Base-by-base conservation (phyloP, 2,329 filamentous ascomycete species). In the Arthrinium phaeospermum region DNA sequence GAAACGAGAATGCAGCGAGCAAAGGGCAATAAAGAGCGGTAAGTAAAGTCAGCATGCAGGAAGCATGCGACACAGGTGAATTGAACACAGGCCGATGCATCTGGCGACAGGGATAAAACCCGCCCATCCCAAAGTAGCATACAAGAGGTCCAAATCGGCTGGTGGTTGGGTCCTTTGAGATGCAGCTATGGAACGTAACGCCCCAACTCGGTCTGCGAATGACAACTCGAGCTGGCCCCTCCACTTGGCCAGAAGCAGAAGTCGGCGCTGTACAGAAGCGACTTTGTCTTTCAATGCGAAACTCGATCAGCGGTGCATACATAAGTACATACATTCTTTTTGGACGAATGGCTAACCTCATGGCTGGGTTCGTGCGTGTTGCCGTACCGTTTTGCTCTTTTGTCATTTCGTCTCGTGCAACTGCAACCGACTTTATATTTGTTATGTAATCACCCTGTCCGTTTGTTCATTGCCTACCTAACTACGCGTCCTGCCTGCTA, bases 171-270 rank as follows among this genome's bases (percentile, higher is more conserved):
- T 37, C 34, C 22, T n/a, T 64, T 22, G 57, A 41, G 57, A 64
- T 64, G 30, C 57, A 64, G 19, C 53, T 61, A 61, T 61, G 53
- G 53, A 61, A 61, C 53, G 27, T 19, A 8, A 61, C 34, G 53
- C 53, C 27, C 53, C 53, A 61, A 16, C 53, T 64, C 57, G 34
- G 34, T 19, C 57, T 13, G 12, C 57, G 57, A 64, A 64, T 64
- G 30, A 41, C 34, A 64, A 34, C 30, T 14, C 34, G 22, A 24
- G 57, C 34, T 14, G 57, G 19, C 57, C 57, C 57, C 30, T 64
- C 57, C 57, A 64, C 57, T 34, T 64, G 30, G 57, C 57, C 57
- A 64, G 57, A 64, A 64, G 57, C 57, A 64, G 57, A 64, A 64
- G 57, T 64, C 22, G 57, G 19, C 34, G 19, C 34, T 64, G 34